phyloP scores from a whole-genome alignment of 2,329 filamentous ascomycete species.

The Trichoderma sp. region DNA sequence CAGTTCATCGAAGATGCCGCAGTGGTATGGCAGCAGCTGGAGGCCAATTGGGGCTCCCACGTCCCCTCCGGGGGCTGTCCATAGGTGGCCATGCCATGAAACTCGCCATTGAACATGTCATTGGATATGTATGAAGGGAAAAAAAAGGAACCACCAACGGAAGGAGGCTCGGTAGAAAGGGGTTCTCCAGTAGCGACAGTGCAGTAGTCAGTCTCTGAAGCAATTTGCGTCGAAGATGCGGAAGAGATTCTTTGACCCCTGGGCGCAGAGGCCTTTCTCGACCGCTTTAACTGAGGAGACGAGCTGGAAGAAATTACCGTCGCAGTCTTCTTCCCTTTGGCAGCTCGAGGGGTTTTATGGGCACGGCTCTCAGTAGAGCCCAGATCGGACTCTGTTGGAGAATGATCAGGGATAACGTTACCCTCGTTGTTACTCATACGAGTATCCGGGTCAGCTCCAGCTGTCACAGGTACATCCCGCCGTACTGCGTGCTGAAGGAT shows the following conservation, averaged over 20 bases:
- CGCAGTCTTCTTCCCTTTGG: not conserved
- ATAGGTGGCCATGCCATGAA: not conserved
- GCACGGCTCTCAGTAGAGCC: not conserved
- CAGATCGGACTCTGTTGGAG: not conserved
- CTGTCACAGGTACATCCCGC: not conserved
- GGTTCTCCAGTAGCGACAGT: not conserved
- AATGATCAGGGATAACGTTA: not conserved
- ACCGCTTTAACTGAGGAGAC: not conserved
- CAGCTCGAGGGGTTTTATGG: not conserved
- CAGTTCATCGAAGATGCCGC: not conserved
- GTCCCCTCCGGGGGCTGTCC: not conserved
- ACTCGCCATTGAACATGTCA: not conserved
- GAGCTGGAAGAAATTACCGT: not conserved
- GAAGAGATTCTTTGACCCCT: not conserved
- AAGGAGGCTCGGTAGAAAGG: not conserved
- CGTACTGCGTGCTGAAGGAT: slow-evolving; percentile 2
- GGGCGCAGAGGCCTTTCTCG: not conserved
- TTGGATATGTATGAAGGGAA: not conserved
- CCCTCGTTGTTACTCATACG: not conserved
- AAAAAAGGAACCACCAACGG: not conserved
- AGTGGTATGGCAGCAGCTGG: not conserved
- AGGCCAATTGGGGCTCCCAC: not conserved
- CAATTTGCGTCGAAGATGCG: not conserved
- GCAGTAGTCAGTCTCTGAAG: not conserved
- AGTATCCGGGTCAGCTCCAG: not conserved